A percentile compares a stretch with the other conserved stretches of the same genome.
Evolutionary conservation across 148 eudicot species (phyloP).

Genomic region (Amaranthus hypochondriacus): DNA sequence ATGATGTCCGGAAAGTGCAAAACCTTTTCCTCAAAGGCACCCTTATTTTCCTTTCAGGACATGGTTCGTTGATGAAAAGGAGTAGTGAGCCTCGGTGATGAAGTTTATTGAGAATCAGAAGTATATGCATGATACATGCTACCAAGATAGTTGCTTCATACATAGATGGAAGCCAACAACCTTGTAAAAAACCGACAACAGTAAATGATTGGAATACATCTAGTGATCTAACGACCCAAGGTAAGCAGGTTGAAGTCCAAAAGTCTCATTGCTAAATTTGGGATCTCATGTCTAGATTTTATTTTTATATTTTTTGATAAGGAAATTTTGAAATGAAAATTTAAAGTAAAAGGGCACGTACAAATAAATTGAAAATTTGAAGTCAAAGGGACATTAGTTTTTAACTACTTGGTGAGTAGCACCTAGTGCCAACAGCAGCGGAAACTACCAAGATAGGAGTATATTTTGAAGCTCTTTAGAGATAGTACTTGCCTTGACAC

Average conservation of each 20-base stretch:
- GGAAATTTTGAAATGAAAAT: too few species aligned
- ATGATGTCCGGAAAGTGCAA: too few species aligned
- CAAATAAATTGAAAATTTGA: neutral
- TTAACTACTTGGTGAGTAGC: too few species aligned
- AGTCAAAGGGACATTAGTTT: neutral
- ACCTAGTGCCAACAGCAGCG: neutral
- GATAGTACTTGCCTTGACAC: conserved; percentile 59
- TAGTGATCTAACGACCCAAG: too few species aligned
- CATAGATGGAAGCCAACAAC: neutral
- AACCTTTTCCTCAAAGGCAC: neutral
- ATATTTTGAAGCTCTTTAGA: neutral
- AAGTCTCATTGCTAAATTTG: neutral
- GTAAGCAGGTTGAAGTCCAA: neutral
- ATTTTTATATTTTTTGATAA: too few species aligned
- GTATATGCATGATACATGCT: neutral
- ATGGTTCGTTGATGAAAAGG: neutral
- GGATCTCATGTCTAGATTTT: neutral
- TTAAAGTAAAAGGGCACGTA: too few species aligned
- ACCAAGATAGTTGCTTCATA: neutral
- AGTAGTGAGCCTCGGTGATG: neutral
- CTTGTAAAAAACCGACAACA: neutral
- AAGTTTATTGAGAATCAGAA: neutral
- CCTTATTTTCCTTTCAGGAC: neutral
- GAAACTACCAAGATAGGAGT: neutral
- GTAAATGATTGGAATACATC: neutral